Evolutionary conservation across 116 monocot species (phyloP).

Genomic region (Posidonia oceanica): DNA sequence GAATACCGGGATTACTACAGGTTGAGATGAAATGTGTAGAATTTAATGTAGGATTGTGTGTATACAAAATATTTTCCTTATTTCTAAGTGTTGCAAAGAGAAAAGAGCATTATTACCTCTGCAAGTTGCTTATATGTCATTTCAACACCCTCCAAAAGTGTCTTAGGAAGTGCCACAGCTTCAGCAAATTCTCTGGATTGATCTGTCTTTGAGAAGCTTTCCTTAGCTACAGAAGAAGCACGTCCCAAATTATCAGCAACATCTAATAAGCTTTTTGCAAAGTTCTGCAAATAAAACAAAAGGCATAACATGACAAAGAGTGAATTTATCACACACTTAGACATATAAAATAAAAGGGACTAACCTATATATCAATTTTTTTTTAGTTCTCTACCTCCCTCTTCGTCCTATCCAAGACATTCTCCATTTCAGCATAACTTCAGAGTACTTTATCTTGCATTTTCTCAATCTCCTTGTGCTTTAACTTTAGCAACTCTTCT

Average conservation of each 20-base stretch:
- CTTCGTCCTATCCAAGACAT: constrained; percentile 73
- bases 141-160: constrained; percentile 82
- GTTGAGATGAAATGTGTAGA: too few relatives aligned
- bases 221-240: constrained; percentile 77
- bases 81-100: too few relatives aligned
- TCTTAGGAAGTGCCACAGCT: constrained; percentile 56
- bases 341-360: not conserved
- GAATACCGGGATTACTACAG: too few relatives aligned
- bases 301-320: not conserved
- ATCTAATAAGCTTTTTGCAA: constrained; percentile 79
- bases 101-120: constrained; percentile 65
- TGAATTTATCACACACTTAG: not conserved
- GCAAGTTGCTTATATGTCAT: constrained; percentile 91
- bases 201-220: constrained; percentile 72
- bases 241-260: constrained; percentile 91
- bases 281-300: constrained; percentile 27
- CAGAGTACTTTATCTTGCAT: constrained; percentile 87
- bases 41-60: too few relatives aligned
- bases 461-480: constrained; percentile 58
- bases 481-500: constrained; percentile 59
- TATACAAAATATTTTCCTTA: too few relatives aligned
- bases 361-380: constrained; percentile 81
- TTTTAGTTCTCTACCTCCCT: constrained; percentile 89
- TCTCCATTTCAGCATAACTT: constrained; percentile 91
- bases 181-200: constrained; percentile 38